phyloP scores from a whole-genome alignment of 345 rosid genomes.

The Eucalyptus dawsonii region DNA sequence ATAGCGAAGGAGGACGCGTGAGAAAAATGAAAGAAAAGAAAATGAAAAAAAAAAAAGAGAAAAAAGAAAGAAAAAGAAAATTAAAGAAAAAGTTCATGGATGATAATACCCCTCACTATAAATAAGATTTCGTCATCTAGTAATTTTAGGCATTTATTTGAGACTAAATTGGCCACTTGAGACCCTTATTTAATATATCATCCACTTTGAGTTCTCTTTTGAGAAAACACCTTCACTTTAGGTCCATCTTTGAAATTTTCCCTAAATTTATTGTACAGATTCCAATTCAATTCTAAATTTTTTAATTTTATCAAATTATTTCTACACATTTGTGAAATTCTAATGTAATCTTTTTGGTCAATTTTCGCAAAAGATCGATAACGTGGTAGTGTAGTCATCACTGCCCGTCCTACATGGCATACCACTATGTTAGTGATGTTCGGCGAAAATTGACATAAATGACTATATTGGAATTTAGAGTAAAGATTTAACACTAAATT shows the following conservation, averaged over 20 bases:
- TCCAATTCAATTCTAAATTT: accelerated
- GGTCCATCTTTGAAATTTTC: too few relatives aligned
- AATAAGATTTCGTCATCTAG: too few relatives aligned
- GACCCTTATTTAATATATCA: accelerated
- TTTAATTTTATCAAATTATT: too few relatives aligned
- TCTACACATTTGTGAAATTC: accelerated
- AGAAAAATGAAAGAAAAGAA: too few relatives aligned
- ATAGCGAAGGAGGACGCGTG: accelerated
- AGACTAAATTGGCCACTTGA: too few relatives aligned
- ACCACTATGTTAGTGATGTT: accelerated
- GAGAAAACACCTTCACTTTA: too few relatives aligned
- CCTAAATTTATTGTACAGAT: too few relatives aligned
- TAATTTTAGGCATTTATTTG: accelerated
- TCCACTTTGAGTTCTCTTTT: too few relatives aligned
- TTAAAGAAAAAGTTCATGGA: too few relatives aligned
- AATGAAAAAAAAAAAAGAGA: too few relatives aligned
- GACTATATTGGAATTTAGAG: background rate
- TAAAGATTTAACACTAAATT: accelerated
- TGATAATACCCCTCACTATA: accelerated
- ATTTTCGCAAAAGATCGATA: too few relatives aligned
- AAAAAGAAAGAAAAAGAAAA: too few relatives aligned
- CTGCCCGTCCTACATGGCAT: accelerated
- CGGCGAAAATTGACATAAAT: accelerated
- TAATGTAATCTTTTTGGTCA: accelerated
- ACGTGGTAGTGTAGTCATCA: accelerated